Evolutionary conservation across 352 stramenopile species (phyloP), one percentile per base, ranked within the genome.

Genomic region (Pythium coloratum): DNA sequence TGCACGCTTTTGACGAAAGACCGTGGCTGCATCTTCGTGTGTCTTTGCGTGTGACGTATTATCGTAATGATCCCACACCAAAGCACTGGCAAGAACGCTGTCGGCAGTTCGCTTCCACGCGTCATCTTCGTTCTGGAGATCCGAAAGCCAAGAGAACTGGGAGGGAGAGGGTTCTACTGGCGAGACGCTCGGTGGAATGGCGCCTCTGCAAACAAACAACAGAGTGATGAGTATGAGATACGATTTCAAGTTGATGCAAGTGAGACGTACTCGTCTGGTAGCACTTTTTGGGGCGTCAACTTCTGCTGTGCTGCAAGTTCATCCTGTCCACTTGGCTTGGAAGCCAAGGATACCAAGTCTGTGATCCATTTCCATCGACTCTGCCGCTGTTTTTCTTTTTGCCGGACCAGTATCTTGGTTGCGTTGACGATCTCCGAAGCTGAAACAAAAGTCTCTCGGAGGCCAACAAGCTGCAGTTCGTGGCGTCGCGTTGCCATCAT

Each of bases 61-160:
- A 14, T 5, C 10, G 14, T 28, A n/a, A 2, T 49, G 16, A 18
- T 53, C 65, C 38, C 56, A 49, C 9, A 79, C 53, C 10, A 76
- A 76, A 5, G 76, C 55, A 1, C 76, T 81, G 30, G 82, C 82
- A 12, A 91, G 58, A 7, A 66, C 73, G 51, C 84, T 75, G 59
- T 87, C 78, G 8, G 78, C 78, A 13, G 80, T 86, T 26, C 80
- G 54, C 51, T 64, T 66, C 82, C 82, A 91, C n/a, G 82, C 78
- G 9, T 76, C 70, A 6, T 80, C 68, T 32, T 66, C 55, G 8
- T 73, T 82, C 9, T 66, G 62, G n/a, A 67, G 75, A 18, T 70
- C 62, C 8, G 12, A 66, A 33, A 34, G 56, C 20, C 26, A 55
- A 1, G 30, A 6, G 5, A 32, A 42, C 28, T 7, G 14, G 12